Base-by-base conservation (phyloP, 1,284 basidiomycete genomes). In the Pterulicium gracile region DNA sequence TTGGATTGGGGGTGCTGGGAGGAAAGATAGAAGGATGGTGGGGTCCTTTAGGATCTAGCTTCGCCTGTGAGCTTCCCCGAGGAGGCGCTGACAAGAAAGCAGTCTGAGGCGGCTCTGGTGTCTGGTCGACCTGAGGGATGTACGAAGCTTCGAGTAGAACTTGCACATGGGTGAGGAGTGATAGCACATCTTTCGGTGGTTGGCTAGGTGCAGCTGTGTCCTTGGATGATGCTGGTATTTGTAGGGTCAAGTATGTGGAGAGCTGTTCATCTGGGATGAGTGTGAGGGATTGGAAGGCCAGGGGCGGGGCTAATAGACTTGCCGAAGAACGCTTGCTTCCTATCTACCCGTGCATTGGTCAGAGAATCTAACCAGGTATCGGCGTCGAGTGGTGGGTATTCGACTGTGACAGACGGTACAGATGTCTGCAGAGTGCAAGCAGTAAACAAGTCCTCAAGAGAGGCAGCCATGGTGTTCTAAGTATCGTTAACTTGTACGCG, bases 121-220 rank as follows among this genome's bases (percentile, higher is more conserved):
- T 43, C 51, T 24, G 44, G 43, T 49, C 40, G 21, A 64, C 63
- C 48, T 69, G 70, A 1, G 88, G 80, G 27, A 92, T 86, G 59
- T 91, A 92, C 1, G 79, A 79, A 0, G 87, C 84, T 41, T 90
- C 87, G 36, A 89, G 72, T 1, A 88, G 79, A 18, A 91, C 67
- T 63, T 92, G 83, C 2, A 86, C 61, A 56, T 84, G 81, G 1
- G 77, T 66, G 20, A 91, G 66, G 56, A 88, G 81, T 1, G 75
- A 65, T 14, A 86, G 66, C 17, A 90, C 62, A 15, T 68, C 53
- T 5, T 67, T 55, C 2, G 85, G 79, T 14, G 82, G 81, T 23
- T 65, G 54, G 4, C 60, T 53, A 3, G 61, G 58, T 46, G 59
- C 58, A 13, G 63, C 53, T 20, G 54, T 46, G 21, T 61, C 55